A percentile compares a stretch with the other conserved stretches of the same genome.
Evolutionary conservation across 179 eudicot genomes (phyloP).

Genomic region (Patellifolia procumbens): DNA sequence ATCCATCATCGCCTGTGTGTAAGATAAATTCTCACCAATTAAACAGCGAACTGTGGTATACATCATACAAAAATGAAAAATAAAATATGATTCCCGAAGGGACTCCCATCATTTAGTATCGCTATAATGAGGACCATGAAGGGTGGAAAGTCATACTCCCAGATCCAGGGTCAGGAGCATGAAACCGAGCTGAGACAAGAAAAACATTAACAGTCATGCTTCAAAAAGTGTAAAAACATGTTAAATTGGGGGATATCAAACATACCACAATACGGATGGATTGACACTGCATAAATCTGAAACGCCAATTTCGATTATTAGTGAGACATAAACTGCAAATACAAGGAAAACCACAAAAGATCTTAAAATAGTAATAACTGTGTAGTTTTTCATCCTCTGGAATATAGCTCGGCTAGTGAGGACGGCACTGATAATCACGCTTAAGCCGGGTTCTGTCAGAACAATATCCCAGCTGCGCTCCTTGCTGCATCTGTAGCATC

Average conservation of each 20-base stretch:
- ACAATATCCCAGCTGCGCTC: constrained; percentile 77
- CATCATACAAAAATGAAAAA: not conserved
- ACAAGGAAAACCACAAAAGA: not conserved
- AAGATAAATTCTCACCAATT: not conserved
- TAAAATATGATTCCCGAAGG: constrained; percentile 8
- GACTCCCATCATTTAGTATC: constrained; percentile 73
- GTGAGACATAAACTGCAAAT: not conserved
- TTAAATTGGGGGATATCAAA: constrained; percentile 3
- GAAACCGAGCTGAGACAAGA: constrained; percentile 61
- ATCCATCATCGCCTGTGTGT: too few relatives aligned
- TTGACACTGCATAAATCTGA: constrained; percentile 85
- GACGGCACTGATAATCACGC: constrained; percentile 77
- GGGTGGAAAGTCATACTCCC: constrained; percentile 87
- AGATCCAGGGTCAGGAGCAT: constrained; percentile 67
- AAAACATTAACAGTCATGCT: constrained; percentile 1
- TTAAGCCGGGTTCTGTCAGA: constrained; percentile 74
- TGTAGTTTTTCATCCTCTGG: constrained; percentile 77
- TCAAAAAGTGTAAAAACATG: not conserved
- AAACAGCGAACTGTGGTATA: not conserved
- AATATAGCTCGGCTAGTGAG: constrained; percentile 80
- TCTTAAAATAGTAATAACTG: constrained; percentile 38
- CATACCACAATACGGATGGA: constrained; percentile 82
- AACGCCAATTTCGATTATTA: constrained; percentile 12
- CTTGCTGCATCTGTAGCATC: constrained; percentile 90
- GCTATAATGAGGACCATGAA: constrained; percentile 86